Percentiles rank a stretch among this genome's conserved stretches.
phyloP scores from a whole-genome alignment of 1,284 basidiomycete genomes.

The Coniophora puteana region DNA sequence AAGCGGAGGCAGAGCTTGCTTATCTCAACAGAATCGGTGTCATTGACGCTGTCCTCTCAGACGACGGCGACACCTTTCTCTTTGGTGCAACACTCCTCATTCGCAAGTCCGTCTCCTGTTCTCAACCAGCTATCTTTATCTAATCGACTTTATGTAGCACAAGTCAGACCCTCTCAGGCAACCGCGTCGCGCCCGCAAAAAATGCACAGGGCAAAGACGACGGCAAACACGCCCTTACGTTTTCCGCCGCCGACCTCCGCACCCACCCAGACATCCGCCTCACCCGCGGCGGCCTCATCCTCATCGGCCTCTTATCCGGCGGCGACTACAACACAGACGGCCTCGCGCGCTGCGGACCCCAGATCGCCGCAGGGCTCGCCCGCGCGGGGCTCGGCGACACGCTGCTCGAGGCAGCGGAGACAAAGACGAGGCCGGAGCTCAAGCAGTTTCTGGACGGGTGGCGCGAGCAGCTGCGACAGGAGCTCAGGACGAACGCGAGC shows the following conservation, averaged over 20 bases:
- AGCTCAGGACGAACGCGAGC: conserved; percentile 68
- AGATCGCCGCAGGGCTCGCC: conserved; percentile 65
- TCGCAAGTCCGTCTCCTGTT: conserved; percentile 52
- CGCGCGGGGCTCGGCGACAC: conserved; percentile 68
- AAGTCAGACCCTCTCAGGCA: conserved; percentile 70
- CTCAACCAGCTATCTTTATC: conserved; percentile 1
- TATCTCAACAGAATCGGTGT: conserved; percentile 77
- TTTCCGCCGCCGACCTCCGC: conserved; percentile 50
- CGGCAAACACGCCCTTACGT: conserved; percentile 71
- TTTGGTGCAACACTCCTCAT: conserved; percentile 86
- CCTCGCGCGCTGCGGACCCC: conserved; percentile 57
- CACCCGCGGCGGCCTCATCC: conserved; percentile 73
- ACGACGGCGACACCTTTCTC: conserved; percentile 91
- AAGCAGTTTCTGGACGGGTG: conserved; percentile 56
- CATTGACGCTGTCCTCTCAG: conserved; percentile 89
- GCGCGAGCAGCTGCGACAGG: conserved; percentile 60
- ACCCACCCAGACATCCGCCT: conserved; percentile 54
- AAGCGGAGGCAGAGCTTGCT: conserved; percentile 96
- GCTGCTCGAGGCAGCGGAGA: conserved; percentile 60
- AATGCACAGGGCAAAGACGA: conserved; percentile 69
- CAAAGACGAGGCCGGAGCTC: conserved; percentile 42
- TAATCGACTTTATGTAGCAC: conserved; percentile 41
- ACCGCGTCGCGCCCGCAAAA: conserved; percentile 53
- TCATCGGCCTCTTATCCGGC: conserved; percentile 84
- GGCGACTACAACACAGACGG: conserved; percentile 87